Evolutionary conservation across 768 basidiomycete genomes (phyloP), one percentile per base, ranked within the genome.

Genomic region (Kwoniella botswanensis): DNA sequence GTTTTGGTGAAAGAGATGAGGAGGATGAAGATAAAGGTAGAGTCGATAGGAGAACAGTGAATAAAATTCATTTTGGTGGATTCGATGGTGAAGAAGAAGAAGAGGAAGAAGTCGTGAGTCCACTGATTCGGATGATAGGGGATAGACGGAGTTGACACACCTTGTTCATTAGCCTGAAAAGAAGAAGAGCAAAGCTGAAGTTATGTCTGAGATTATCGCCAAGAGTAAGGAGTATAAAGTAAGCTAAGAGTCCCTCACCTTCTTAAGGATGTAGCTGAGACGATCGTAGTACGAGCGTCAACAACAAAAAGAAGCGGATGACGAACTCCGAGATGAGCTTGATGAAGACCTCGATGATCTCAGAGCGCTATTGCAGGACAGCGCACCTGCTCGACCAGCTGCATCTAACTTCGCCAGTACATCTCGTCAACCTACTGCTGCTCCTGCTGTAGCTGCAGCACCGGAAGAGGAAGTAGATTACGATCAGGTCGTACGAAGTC

Each of bases 171-270:
- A 94, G 92, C 91, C 91, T 9, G 88, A 88, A 57, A 86, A 90
- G 70, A 97, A 96, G 84, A 96, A 93, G 85, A 89, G 90, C 4
- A 97, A 96, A 84, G 91, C 92, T 1, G 95, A 99, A 79, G 93
- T 98, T 71, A 98, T 99, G 97, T 89, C 92, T 0, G 97, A 99
- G 82, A 92, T 99, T 43, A 93, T 99, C 56, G 92, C 93, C 1
- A 99, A 98, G 85, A 95, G 93, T 84, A 99, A 99, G 84, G 89
- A 90, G 61, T 90, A 98, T 85, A 98, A 96, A 86, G 96, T 93
- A 75, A 41, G 84, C 13, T 52, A 18, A 46, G 3, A 18, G 17
- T 9, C 24, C 54, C 1, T 43, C 3, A 9, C n/a, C 53, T 29
- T 26, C 22, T 15, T 17, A 5, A 24, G 4, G 13, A 53, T 29